Percentiles rank a stretch among this genome's conserved stretches.
phyloP scores from a whole-genome alignment of 139 green algal species.

The Closterium sp. region DNA sequence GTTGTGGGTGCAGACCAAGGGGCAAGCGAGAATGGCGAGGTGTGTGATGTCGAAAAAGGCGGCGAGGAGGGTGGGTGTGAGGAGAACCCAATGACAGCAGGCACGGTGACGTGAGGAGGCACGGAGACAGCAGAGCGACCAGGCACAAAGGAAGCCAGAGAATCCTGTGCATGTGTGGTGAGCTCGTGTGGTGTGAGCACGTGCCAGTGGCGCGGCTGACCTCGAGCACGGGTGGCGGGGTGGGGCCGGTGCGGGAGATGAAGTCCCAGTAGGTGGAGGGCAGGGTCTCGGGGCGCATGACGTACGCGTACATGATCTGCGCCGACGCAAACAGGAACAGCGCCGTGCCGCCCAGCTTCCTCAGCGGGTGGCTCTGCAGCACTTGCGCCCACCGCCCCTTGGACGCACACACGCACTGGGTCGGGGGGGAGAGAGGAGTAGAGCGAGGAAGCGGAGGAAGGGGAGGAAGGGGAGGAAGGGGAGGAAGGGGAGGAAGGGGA shows the following conservation, averaged over 20 bases:
- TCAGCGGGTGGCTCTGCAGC: conserved; percentile 18
- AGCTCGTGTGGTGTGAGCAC: not conserved
- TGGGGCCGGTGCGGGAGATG: conserved; percentile 55
- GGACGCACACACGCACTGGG: not conserved
- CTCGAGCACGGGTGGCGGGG: conserved; percentile 46
- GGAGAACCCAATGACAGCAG: too few relatives aligned
- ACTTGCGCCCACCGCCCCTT: conserved; percentile 42
- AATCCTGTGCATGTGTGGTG: not conserved
- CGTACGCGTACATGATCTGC: conserved; percentile 54
- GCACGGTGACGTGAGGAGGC: not conserved
- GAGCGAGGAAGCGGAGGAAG: not conserved
- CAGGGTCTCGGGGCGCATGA: conserved; percentile 56
- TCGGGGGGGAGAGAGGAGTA: not conserved
- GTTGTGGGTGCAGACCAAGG: not conserved
- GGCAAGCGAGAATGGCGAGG: not conserved
- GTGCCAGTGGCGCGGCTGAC: not conserved
- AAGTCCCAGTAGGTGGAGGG: conserved; percentile 56
- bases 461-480: not conserved
- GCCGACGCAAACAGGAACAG: conserved; percentile 44
- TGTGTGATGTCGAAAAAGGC: too few relatives aligned
- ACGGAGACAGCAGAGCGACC: not conserved
- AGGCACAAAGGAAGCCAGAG: not conserved
- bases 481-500: not conserved
- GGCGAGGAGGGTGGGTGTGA: too few relatives aligned
- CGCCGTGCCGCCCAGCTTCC: conserved; percentile 44